Percentiles rank a stretch among this genome's conserved stretches.
Evolutionary conservation across 2,329 filamentous ascomycete species (phyloP).

Genomic region (Neobulgaria alba): DNA sequence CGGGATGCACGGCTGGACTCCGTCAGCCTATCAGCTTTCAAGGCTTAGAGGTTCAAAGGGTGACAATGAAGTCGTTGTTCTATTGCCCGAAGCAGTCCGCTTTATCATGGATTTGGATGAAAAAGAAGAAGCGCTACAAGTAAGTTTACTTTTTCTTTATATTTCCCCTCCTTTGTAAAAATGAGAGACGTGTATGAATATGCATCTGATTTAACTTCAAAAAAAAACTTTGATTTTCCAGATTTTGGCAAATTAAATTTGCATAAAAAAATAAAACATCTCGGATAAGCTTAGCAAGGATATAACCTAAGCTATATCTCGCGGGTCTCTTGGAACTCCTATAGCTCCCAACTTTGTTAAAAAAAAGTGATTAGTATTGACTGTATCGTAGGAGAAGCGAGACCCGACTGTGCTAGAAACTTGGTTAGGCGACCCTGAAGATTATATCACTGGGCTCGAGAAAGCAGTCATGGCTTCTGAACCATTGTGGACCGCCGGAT

Average conservation of each 20-base stretch:
- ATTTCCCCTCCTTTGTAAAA: neutral
- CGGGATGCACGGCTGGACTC: neutral
- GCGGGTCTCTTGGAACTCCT: too few species aligned
- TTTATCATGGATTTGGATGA: neutral
- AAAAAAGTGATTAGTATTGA: neutral
- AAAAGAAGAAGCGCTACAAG: neutral
- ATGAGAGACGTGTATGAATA: too few species aligned
- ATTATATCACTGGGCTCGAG: neutral
- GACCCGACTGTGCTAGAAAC: neutral
- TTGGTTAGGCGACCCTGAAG: neutral
- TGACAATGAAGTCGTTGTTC: neutral
- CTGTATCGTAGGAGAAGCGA: neutral
- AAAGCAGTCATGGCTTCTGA: neutral
- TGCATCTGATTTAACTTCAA: too few species aligned
- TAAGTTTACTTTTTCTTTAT: neutral
- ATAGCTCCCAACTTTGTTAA: too few species aligned
- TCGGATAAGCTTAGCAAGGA: too few species aligned
- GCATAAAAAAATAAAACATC: too few species aligned
- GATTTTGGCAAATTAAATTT: too few species aligned
- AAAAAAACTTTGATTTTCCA: too few species aligned
- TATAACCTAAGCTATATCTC: too few species aligned
- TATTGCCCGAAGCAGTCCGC: neutral
- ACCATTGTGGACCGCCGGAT: neutral
- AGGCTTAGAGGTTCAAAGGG: neutral
- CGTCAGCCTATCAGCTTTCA: neutral